Evolutionary conservation across 2,329 filamentous ascomycete species (phyloP).

Genomic region (Nigrospora osmanthi): DNA sequence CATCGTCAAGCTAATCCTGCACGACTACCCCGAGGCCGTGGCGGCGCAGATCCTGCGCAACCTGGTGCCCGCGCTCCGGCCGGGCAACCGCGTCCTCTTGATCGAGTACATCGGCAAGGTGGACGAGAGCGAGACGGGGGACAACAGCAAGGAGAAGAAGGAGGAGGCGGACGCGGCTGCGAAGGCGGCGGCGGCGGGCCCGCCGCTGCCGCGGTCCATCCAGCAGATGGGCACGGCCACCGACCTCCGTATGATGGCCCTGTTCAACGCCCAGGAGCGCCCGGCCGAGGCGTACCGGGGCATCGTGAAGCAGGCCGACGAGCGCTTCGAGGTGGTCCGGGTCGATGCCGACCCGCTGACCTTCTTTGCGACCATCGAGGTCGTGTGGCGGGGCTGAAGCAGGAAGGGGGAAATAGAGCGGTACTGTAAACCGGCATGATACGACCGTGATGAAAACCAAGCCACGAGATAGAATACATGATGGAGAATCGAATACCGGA

Average conservation of each 20-base stretch:
- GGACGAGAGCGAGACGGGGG: conserved; percentile 9
- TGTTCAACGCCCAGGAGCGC: conserved; percentile 41
- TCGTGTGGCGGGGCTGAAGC: conserved; percentile 23
- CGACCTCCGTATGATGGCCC: conserved; percentile 41
- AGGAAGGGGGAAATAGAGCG: too few relatives aligned
- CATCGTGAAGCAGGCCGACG: conserved; percentile 35
- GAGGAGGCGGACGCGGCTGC: too few relatives aligned
- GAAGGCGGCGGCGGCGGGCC: conserved; percentile 9
- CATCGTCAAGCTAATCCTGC: conserved; percentile 45
- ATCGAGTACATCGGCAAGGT: conserved; percentile 30
- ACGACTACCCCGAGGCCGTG: conserved; percentile 45
- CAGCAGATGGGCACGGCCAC: conserved; percentile 31
- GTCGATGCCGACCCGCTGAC: conserved; percentile 25
- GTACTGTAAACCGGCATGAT: too few relatives aligned
- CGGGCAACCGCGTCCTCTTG: conserved; percentile 30
- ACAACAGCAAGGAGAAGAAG: not conserved
- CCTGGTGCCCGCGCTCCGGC: conserved; percentile 34
- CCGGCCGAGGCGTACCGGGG: conserved; percentile 35
- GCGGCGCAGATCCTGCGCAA: conserved; percentile 29
- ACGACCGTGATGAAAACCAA: too few relatives aligned
- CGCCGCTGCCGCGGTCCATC: conserved; percentile 23
- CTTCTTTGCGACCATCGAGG: conserved; percentile 28
- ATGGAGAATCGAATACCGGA: too few relatives aligned
- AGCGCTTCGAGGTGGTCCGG: conserved; percentile 31
- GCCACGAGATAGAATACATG: too few relatives aligned